phyloP scores from a whole-genome alignment of 192 early-diverging fungal species.

The Spizellomyces sp. region DNA sequence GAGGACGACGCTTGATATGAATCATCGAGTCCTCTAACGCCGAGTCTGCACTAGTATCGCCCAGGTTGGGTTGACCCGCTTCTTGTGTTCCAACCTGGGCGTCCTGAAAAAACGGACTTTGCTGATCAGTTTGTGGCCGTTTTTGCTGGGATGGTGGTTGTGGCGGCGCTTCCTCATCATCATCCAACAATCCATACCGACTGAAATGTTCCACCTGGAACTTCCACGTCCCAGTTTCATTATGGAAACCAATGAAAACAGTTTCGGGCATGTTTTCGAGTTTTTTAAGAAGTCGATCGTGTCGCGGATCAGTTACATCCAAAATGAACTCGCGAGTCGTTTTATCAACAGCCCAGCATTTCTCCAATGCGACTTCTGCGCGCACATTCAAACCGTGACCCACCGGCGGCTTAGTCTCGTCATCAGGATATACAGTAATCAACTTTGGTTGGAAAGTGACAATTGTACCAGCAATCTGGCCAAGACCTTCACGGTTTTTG shows the following conservation, averaged over 20 bases:
- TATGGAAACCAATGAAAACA: conserved; percentile 74
- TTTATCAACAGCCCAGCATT: conserved; percentile 87
- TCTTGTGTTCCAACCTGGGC: conserved; percentile 22
- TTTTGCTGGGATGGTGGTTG: not conserved
- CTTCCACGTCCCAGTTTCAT: conserved; percentile 80
- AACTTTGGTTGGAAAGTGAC: conserved; percentile 73
- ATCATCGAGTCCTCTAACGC: no score
- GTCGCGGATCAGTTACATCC: conserved; percentile 68
- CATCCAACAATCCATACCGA: conserved; percentile 77
- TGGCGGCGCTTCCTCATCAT: conserved; percentile 44
- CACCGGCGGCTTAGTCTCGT: conserved; percentile 72
- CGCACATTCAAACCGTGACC: conserved; percentile 90
- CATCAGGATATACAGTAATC: conserved; percentile 83
- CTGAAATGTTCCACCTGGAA: conserved; percentile 88
- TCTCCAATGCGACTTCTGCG: conserved; percentile 73
- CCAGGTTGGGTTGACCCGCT: conserved; percentile 20
- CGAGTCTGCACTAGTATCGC: not conserved
- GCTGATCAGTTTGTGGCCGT: conserved; percentile 8
- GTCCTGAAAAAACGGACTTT: conserved; percentile 24
- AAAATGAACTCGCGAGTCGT: conserved; percentile 65
- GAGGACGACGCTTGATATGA: no score
- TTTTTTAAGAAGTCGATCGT: conserved; percentile 68
- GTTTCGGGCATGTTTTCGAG: conserved; percentile 76
- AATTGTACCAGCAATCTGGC: conserved; percentile 73
- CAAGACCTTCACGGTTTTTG: conserved; percentile 50